Conservation (phyloP, 176 grass and related monocot genomes). For the Ananas comosus region DNA sequence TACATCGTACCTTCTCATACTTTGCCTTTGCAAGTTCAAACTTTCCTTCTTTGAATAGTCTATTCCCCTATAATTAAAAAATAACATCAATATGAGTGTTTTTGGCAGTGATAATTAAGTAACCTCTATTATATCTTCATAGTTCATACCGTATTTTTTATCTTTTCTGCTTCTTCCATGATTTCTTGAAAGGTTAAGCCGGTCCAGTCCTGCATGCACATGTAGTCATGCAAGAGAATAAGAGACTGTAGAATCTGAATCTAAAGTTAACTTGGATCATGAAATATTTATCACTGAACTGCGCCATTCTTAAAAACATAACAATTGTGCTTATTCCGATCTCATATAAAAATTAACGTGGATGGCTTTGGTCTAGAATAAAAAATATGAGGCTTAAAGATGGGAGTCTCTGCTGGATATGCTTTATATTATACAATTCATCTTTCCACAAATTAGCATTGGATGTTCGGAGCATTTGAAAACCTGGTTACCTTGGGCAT, state of each 20-base stretch:
- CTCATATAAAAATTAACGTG: no score
- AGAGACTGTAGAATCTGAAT: background rate
- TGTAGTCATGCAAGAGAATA: conserved; percentile 1
- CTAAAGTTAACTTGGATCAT: background rate
- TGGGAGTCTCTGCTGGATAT: no score
- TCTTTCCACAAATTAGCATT: background rate
- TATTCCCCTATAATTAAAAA: conserved; percentile 64
- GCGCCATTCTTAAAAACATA: no score
- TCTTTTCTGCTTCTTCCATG: conserved; percentile 91
- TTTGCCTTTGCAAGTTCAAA: conserved; percentile 90
- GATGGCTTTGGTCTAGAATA: no score
- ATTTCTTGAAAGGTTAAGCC: conserved; percentile 91
- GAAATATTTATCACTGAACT: no score
- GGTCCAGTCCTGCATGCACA: conserved; percentile 81
- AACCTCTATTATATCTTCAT: background rate
- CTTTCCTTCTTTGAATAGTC: conserved; percentile 98
- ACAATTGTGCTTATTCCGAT: no score
- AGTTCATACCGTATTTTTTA: conserved; percentile 66
- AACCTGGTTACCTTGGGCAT: conserved; percentile 55
- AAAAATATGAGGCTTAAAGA: background rate
- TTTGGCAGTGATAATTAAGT: background rate
- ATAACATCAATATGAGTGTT: background rate
- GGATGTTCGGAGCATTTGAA: conserved; percentile 7
- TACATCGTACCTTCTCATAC: conserved; percentile 74
- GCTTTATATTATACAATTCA: background rate